phyloP scores from a whole-genome alignment of 2,329 filamentous ascomycete species.

The Calonectria leucothoes region DNA sequence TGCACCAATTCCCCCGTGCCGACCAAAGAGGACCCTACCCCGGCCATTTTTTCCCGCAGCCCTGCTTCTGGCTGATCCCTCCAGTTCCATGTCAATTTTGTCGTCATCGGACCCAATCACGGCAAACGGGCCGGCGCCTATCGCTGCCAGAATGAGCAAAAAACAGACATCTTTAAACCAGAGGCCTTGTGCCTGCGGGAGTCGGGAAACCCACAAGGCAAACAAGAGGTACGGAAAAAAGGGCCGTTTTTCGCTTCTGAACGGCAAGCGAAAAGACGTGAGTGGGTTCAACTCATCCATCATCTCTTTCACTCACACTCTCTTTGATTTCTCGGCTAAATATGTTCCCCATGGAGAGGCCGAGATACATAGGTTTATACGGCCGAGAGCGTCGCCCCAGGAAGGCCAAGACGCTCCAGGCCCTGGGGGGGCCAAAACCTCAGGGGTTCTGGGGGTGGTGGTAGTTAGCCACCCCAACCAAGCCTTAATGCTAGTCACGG shows the following conservation, averaged over 20 bases:
- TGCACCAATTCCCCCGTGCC: neutral
- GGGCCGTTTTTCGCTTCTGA: slow-evolving; percentile 8
- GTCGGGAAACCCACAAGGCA: neutral
- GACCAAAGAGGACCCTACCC: neutral
- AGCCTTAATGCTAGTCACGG: slow-evolving; percentile 14
- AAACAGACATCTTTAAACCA: neutral
- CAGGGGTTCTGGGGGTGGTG: slow-evolving; percentile 19
- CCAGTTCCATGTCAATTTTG: neutral
- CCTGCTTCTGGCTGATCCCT: neutral
- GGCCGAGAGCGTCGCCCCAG: slow-evolving; percentile 36
- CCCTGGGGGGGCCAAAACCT: slow-evolving; percentile 23
- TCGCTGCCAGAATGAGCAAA: neutral
- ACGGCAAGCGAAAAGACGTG: slow-evolving; percentile 12
- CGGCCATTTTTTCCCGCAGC: neutral
- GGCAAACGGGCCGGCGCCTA: neutral
- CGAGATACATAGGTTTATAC: slow-evolving; percentile 42
- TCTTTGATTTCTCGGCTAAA: slow-evolving; percentile 36
- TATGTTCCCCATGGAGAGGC: slow-evolving; percentile 33
- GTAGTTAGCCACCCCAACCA: neutral
- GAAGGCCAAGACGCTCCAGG: slow-evolving; percentile 35
- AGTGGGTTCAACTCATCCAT: slow-evolving; percentile 21
- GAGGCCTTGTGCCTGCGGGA: neutral
- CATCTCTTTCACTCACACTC: slow-evolving; percentile 11
- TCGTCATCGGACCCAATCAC: slow-evolving; percentile 1
- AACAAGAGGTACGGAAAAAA: slow-evolving; percentile 1